phyloP scores from a whole-genome alignment of 352 stramenopile genomes.

The Sclerospora graminicola region DNA sequence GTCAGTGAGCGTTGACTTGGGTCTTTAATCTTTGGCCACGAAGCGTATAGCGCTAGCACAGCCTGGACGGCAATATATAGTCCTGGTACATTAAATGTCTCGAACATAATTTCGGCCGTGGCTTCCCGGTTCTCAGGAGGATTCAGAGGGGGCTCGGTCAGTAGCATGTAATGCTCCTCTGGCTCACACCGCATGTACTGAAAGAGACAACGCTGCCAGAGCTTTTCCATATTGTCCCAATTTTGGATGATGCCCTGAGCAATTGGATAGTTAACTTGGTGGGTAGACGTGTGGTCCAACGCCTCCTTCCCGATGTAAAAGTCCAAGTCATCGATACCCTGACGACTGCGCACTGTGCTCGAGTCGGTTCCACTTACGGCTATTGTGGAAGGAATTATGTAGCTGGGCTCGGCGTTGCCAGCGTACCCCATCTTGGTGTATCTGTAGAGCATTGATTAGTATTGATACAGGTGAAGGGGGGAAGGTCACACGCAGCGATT shows the following conservation, averaged over 20 bases:
- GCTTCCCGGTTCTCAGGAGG: slow-evolving; percentile 93
- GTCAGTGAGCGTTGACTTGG: slow-evolving; percentile 85
- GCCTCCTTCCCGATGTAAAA: slow-evolving; percentile 94
- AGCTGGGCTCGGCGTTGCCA: slow-evolving; percentile 89
- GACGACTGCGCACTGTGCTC: slow-evolving; percentile 66
- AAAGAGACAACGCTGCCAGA: slow-evolving; percentile 91
- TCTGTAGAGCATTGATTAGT: slow-evolving; percentile 17
- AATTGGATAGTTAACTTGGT: slow-evolving; percentile 89
- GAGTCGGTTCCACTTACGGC: slow-evolving; percentile 59
- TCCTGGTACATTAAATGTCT: slow-evolving; percentile 93
- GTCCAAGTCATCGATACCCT: slow-evolving; percentile 91
- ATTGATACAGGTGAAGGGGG: background rate
- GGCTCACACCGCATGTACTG: slow-evolving; percentile 90
- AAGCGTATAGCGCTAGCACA: slow-evolving; percentile 90
- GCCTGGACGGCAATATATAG: slow-evolving; percentile 94
- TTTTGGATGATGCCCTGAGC: slow-evolving; percentile 88
- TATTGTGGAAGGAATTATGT: slow-evolving; percentile 94
- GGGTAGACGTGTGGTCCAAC: slow-evolving; percentile 80
- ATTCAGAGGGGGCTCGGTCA: slow-evolving; percentile 90
- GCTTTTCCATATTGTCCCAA: slow-evolving; percentile 94
- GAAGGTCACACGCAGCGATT: background rate
- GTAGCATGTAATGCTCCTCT: slow-evolving; percentile 88
- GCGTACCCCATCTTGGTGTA: slow-evolving; percentile 97
- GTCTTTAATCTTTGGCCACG: slow-evolving; percentile 88
- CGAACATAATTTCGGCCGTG: slow-evolving; percentile 95